Base-by-base conservation (phyloP, 192 early-diverging fungal genomes). In the Mortierella antarctica region DNA sequence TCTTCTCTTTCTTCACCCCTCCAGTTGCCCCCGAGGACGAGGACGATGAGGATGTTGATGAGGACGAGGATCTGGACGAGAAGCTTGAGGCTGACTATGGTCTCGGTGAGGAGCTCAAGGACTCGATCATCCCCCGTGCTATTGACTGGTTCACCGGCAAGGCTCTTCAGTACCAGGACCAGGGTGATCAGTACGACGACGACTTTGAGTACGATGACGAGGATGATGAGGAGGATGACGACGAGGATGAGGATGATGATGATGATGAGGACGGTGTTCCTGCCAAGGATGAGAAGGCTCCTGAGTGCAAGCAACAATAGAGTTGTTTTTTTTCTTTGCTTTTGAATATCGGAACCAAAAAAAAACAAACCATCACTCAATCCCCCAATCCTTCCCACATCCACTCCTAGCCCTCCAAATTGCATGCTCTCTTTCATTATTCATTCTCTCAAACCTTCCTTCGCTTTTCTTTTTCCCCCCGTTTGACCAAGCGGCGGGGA, bases 91-190 rank as follows among this genome's bases (percentile, higher is more conserved):
- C 86, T 52, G 98, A 99, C 83, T 99, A 99, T 83, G 96, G 98
- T 87, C 86, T 96, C 73, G 98, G 97, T 51, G 97, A 99, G 84
- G 92, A 97, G 80, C 92, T 99, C 88, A 99, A 99, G 92, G 97
- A 98, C 67, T 96, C 96, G 87, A 88, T 99, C 75, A 92, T 99
- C 56, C 97, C 98, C 66, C 91, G 91, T 80, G 98, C 98, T 53
- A 84, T 99, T 65, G 96, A 99, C 86, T 99, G 95, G 94, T 99
- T 99, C 89, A 99, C 98, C 41, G 98, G 98, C 78, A 93, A 95
- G 83, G 98, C 98, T 47, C 89, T 99, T 62, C 91, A 92, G 68
- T 95, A 94, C 83, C 93, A 95, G 71, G 69, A 81, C n/a, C 48
- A 66, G 15, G 73, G 47, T 13, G 63, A 73, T 45, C 70, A 74